These are phyloP conservation scores for Aspergillus luchuensis DNA, from an alignment of 2,329 filamentous ascomycete genomes.

Conservation along the genomic window DNA sequence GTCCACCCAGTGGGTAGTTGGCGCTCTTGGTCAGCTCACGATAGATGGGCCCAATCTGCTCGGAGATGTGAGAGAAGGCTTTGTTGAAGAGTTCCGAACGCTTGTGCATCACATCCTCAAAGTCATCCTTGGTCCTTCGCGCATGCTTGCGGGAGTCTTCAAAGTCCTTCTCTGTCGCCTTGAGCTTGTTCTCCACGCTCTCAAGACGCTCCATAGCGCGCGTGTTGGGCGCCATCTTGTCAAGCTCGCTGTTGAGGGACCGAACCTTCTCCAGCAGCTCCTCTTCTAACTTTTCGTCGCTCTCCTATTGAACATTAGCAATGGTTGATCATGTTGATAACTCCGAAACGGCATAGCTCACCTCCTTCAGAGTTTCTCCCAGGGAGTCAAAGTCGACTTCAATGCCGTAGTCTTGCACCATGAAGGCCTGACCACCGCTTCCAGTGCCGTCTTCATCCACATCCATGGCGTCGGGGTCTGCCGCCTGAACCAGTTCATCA, in stretches of 20 bases:
- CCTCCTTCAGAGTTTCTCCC: slow-evolving; percentile 78
- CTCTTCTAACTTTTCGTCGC: slow-evolving; percentile 71
- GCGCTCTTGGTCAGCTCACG: slow-evolving; percentile 88
- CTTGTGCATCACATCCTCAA: slow-evolving; percentile 77
- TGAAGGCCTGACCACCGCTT: slow-evolving; percentile 57
- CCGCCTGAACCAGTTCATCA: slow-evolving; percentile 72
- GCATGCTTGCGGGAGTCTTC: slow-evolving; percentile 77
- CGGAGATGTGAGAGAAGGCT: slow-evolving; percentile 90
- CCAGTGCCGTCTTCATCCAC: slow-evolving; percentile 69
- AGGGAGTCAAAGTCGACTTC: slow-evolving; percentile 81
- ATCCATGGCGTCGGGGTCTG: slow-evolving; percentile 88
- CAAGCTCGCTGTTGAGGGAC: slow-evolving; percentile 73
- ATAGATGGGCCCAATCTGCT: slow-evolving; percentile 92
- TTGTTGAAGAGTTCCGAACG: slow-evolving; percentile 92
- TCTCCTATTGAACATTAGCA: slow-evolving; percentile 53
- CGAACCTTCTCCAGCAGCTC: slow-evolving; percentile 76
- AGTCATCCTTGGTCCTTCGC: slow-evolving; percentile 76
- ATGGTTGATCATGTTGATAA: no score
- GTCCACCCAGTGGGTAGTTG: slow-evolving; percentile 89
- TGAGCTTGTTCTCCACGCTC: slow-evolving; percentile 78
- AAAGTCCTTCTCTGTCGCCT: slow-evolving; percentile 84
- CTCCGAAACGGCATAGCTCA: slow-evolving; percentile 46
- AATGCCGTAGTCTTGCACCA: slow-evolving; percentile 87
- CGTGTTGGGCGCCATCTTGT: slow-evolving; percentile 96
- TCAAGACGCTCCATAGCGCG: slow-evolving; percentile 90